Base-by-base conservation (phyloP, 2,329 filamentous ascomycete genomes). In the Calonectria naviculata region DNA sequence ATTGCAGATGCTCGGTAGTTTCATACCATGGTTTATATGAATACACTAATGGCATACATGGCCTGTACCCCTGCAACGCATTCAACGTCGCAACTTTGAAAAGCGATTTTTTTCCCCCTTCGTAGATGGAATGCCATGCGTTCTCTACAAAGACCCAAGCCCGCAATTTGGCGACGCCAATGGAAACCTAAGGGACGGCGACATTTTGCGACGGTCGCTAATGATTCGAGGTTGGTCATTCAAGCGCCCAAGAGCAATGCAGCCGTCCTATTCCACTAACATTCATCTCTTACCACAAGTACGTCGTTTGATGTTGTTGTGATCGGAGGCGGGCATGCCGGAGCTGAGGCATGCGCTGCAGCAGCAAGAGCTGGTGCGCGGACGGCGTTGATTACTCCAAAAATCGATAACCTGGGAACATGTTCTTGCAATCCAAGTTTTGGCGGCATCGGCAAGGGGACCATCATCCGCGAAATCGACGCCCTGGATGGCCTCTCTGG, bases 391-490 rank as follows among this genome's bases (percentile, higher is more conserved):
- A 88, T 99, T 60, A 99, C 97, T 1, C 97, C 96, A 2, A 95
- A 93, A 71, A 83, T 94, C 69, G 92, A 95, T 70, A 98, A 98
- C 78, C 91, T 98, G 24, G 96, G 96, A 67, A 94, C 97, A 34
- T 98, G 96, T 85, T 98, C 95, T 41, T 98, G 96, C 85, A 98
- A 98, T 81, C 96, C 96, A 2, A 97, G 95, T 74, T 97, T 99
- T 80, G 97, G 97, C 44, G 97, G 97, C n/a, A 98, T 99, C 77
- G 97, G 97, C 52, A 99, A 99, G 82, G 97, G 97, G 19, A 98
- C 94, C 12, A 98, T 99, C 87, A 87, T 99, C 62, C 92, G 96
- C 47, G 97, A 99, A 83, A 93, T 99, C 36, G 97, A 99, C 85
- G 97, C 97, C 0, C 87, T 99, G 71, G 97, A 98, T 80, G 97